Percentiles rank a stretch among this genome's conserved stretches.
These are phyloP conservation scores for Tetrahymena malaccensis DNA, from an alignment of 73 alveolate species.

Conservation along the genomic window DNA sequence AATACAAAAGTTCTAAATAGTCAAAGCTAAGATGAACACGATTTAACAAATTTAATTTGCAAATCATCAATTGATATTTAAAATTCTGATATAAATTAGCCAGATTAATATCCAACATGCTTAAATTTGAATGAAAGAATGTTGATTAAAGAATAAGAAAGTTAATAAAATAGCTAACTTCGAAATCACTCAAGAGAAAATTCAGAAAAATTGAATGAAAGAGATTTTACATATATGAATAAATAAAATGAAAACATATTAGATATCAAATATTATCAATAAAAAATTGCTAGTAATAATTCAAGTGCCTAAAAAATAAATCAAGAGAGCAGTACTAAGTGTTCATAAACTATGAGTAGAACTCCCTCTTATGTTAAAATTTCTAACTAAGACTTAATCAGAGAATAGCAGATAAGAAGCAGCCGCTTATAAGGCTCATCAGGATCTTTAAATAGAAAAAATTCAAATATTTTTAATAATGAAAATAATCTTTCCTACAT, in stretches of 20 bases:
- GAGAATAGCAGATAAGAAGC: background rate
- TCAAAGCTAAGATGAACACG: background rate
- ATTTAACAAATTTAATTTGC: background rate
- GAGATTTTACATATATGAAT: background rate
- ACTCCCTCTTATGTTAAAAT: background rate
- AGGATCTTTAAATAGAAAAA: background rate
- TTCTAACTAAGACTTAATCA: background rate
- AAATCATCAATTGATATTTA: background rate
- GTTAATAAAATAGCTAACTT: background rate
- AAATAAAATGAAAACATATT: background rate
- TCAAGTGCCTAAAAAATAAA: background rate
- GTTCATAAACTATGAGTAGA: background rate
- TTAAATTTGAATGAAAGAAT: background rate
- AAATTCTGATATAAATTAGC: background rate
- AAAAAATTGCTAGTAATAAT: background rate
- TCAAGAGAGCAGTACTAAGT: background rate
- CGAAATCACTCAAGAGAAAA: background rate
- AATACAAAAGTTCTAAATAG: background rate
- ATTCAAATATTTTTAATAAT: background rate
- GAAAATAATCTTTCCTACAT: background rate
- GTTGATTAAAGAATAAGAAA: background rate
- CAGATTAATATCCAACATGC: background rate
- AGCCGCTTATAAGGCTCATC: background rate
- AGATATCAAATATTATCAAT: background rate
- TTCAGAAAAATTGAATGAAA: background rate